Percentiles rank a stretch among this genome's conserved stretches.
phyloP scores from a whole-genome alignment of 257 asterid genomes.

The Scutellaria baicalensis region DNA sequence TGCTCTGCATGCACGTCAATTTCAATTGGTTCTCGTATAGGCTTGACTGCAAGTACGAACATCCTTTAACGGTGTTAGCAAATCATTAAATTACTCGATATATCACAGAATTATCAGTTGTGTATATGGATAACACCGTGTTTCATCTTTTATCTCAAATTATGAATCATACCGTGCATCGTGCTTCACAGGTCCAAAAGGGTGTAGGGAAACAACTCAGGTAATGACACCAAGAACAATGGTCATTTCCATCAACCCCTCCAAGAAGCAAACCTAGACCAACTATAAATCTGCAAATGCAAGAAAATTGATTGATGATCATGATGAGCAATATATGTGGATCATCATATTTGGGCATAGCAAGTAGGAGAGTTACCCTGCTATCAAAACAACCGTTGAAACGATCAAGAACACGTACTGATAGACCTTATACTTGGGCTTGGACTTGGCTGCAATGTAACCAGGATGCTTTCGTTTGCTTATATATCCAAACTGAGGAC shows the following conservation, averaged over 20 bases:
- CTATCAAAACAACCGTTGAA: conserved; percentile 28
- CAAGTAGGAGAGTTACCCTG: conserved; percentile 34
- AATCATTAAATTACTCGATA: background rate
- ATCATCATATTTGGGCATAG: background rate
- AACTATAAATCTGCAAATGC: conserved; percentile 31
- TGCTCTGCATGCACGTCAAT: conserved; percentile 55
- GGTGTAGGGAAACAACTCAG: conserved; percentile 87
- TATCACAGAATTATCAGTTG: too few species aligned
- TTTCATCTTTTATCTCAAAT: too few species aligned
- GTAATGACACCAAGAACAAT: conserved; percentile 88
- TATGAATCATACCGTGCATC: conserved; percentile 51
- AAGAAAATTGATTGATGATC: background rate
- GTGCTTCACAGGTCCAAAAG: conserved; percentile 68
- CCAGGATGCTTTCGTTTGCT: conserved; percentile 32
- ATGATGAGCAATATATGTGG: too few species aligned
- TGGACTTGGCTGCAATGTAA: conserved; percentile 31
- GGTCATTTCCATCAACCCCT: conserved; percentile 72
- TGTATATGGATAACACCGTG: too few species aligned
- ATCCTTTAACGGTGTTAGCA: background rate
- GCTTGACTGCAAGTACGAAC: conserved; percentile 33
- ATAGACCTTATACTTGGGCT: conserved; percentile 67
- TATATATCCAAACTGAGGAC: conserved; percentile 78
- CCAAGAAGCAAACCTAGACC: conserved; percentile 39
- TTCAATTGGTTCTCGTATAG: conserved; percentile 35
- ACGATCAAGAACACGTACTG: conserved; percentile 44